Conservation (phyloP, 2,329 filamentous ascomycete species). For the Arthroderma sp. region DNA sequence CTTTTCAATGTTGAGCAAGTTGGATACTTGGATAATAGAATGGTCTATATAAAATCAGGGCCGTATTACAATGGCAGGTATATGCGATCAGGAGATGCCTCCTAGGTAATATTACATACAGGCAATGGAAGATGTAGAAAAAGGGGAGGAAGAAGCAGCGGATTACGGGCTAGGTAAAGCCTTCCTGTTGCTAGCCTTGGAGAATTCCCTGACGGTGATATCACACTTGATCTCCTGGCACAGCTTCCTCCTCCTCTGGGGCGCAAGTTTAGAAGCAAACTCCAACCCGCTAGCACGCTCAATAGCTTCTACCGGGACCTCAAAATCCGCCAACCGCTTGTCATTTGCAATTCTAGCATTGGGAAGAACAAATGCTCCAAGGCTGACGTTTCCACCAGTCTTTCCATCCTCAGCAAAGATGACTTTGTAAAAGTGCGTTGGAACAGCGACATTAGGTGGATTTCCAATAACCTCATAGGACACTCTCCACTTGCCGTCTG, state of each 20-base stretch:
- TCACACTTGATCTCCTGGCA: conserved; percentile 80
- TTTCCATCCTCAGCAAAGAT: conserved; percentile 83
- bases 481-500: conserved; percentile 89
- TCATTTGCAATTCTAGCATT: conserved; percentile 80
- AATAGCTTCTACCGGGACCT: conserved; percentile 84
- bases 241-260: conserved; percentile 59
- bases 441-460: conserved; percentile 87
- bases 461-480: conserved; percentile 90
- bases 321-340: conserved; percentile 80
- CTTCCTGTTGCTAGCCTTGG: conserved; percentile 42
- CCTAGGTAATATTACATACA: too few species aligned
- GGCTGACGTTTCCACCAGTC: conserved; percentile 58
- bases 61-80: too few species aligned
- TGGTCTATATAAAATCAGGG: too few species aligned
- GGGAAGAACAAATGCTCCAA: conserved; percentile 89
- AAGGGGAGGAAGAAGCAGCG: too few species aligned
- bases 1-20: conserved; percentile 59
- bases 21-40: too few species aligned
- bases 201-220: conserved; percentile 67
- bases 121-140: too few species aligned
- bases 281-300: conserved; percentile 87
- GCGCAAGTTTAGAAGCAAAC: conserved; percentile 69
- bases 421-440: conserved; percentile 98
- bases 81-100: too few species aligned
- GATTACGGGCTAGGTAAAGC: conserved; percentile 5